Evolutionary conservation across 2,329 filamentous ascomycete genomes (phyloP), one percentile per base, ranked within the genome.

Genomic region (Diaporthe amygdali): DNA sequence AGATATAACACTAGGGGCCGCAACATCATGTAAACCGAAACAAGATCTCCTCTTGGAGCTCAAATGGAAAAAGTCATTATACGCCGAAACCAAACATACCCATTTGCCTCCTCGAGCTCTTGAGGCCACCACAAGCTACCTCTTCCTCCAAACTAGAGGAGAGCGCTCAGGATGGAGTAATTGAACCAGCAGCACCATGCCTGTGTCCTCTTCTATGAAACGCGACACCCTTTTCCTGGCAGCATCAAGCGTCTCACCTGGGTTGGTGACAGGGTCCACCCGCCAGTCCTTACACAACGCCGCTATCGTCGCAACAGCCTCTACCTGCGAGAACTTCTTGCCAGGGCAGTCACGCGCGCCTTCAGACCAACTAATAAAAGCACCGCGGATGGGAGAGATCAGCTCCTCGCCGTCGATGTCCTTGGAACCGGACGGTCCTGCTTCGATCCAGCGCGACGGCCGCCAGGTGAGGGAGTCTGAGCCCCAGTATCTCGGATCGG

Each of bases 311-410:
- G 77, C 78, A 5, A 79, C 79, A 44, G 78, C 77, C 73, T 81
- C 79, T 63, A 82, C 77, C 55, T 81, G 76, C 2, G 78, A 77
- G 70, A 82, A 81, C 63, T 79, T 81, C 25, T 66, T 74, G 0
- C 78, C 80, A 0, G 77, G 76, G 25, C 79, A 81, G 64, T 77
- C 75, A 9, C 76, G 77, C 25, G 71, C 47, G 15, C 79, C 79
- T 2, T 80, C 79, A 0, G 78, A 78, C 79, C 80, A 81, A 2
- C 72, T 73, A 1, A 76, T 27, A 51, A 77, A 78, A 0, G 71
- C 73, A 2, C 76, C 75, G 9, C 72, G 73, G 0, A 27, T 44
- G 0, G 76, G 72, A 7, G 71, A 49, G 1, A 71, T 27, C 17
- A 77, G 52, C 22, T 77, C 72, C 51, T 79, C 77, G 0, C 70